Evolutionary conservation across 352 stramenopile genomes (phyloP).

Genomic region (Phytopythium aichiense): DNA sequence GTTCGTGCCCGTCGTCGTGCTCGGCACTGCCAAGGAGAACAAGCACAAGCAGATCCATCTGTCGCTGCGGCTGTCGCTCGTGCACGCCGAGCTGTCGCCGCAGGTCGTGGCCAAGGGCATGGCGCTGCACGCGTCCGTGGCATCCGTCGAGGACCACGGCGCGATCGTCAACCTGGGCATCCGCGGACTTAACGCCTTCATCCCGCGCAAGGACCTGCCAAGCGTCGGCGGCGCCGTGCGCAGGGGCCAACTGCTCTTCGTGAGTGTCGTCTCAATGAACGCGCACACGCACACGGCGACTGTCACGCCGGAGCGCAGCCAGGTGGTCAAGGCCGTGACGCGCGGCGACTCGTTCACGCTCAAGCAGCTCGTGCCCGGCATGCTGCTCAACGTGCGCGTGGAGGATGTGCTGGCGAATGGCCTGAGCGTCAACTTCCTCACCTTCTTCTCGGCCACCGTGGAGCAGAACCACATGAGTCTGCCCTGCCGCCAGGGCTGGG

Average conservation of each 20-base stretch:
- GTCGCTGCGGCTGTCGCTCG: constrained; percentile 75
- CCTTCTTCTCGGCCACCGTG: constrained; percentile 83
- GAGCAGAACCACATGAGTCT: constrained; percentile 90
- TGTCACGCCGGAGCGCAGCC: constrained; percentile 56
- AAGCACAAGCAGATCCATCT: constrained; percentile 89
- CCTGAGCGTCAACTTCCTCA: constrained; percentile 86
- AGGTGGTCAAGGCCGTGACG: constrained; percentile 75
- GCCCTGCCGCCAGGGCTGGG: constrained; percentile 69
- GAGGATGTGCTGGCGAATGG: constrained; percentile 87
- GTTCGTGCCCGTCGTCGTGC: constrained; percentile 83
- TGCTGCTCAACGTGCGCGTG: constrained; percentile 91
- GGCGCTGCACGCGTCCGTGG: constrained; percentile 82
- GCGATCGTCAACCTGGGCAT: constrained; percentile 91
- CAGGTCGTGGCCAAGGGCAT: constrained; percentile 65
- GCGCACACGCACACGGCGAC: constrained; percentile 69
- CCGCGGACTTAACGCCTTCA: constrained; percentile 69
- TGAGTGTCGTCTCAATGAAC: constrained; percentile 71
- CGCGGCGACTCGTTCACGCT: constrained; percentile 84
- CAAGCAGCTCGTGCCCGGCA: constrained; percentile 87
- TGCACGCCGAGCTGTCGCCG: constrained; percentile 79
- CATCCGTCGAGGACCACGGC: constrained; percentile 93
- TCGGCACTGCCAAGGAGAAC: constrained; percentile 65
- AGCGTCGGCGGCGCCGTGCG: constrained; percentile 17
- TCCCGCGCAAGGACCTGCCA: constrained; percentile 71
- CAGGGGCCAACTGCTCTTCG: constrained; percentile 68